Conservation (phyloP, 495 filamentous ascomycete genomes). For the Astrothelium subdiscretum region DNA sequence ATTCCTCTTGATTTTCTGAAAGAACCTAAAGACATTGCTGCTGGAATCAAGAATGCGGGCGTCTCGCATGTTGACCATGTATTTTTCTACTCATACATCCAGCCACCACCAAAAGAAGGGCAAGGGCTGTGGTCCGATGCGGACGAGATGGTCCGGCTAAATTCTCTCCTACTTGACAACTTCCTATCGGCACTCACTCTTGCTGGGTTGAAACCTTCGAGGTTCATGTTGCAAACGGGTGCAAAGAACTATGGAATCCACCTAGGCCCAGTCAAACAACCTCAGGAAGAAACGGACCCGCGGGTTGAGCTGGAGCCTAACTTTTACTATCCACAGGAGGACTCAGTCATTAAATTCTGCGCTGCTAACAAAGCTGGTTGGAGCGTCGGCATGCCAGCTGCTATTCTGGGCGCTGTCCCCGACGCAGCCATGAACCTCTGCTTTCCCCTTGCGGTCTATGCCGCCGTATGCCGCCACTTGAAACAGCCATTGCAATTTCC, state of each 20-base stretch:
- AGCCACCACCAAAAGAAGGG: slow-evolving; percentile 31
- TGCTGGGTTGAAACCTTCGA: slow-evolving; percentile 32
- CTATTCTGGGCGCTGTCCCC: slow-evolving; percentile 20
- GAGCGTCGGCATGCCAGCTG: slow-evolving; percentile 31
- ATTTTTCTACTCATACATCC: slow-evolving; percentile 46
- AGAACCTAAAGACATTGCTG: slow-evolving; percentile 29
- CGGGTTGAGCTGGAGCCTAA: slow-evolving; percentile 35
- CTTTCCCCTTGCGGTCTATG: slow-evolving; percentile 36
- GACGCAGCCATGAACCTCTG: slow-evolving; percentile 25
- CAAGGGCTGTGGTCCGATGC: slow-evolving; percentile 34
- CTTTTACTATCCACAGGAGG: slow-evolving; percentile 46
- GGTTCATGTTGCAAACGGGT: slow-evolving; percentile 37
- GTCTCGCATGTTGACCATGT: slow-evolving; percentile 35
- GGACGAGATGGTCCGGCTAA: slow-evolving; percentile 32
- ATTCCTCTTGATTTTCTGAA: slow-evolving; percentile 38
- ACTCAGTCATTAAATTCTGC: slow-evolving; percentile 31
- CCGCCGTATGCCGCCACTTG: slow-evolving; percentile 30
- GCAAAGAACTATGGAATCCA: slow-evolving; percentile 27
- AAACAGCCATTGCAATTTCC: slow-evolving; percentile 29
- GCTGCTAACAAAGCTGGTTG: slow-evolving; percentile 18
- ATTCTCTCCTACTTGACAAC: slow-evolving; percentile 20
- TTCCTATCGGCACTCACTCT: slow-evolving; percentile 34
- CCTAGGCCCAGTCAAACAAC: slow-evolving; percentile 34
- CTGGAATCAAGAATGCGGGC: slow-evolving; percentile 24
- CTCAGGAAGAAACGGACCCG: slow-evolving; percentile 35